Percentiles rank a stretch among this genome's conserved stretches.
Evolutionary conservation across 768 basidiomycete species (phyloP).

Genomic region (Dentipellis fragilis): DNA sequence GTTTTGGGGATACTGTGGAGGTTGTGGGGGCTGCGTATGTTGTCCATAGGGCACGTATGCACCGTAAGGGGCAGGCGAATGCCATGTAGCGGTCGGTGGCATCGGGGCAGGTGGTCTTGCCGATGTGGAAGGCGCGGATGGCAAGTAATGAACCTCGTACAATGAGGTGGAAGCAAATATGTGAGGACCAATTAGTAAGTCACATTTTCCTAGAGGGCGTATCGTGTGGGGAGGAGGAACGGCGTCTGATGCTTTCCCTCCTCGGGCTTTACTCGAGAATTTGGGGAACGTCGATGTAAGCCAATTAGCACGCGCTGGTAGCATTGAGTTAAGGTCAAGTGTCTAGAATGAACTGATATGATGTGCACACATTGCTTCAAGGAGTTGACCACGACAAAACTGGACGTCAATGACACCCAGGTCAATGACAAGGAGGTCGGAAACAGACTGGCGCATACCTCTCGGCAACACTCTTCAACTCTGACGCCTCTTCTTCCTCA

Average conservation of each 20-base stretch:
- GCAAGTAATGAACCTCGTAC: slow-evolving; percentile 65
- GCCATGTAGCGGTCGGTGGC: slow-evolving; percentile 14
- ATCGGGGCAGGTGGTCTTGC: slow-evolving; percentile 16
- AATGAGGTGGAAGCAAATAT: slow-evolving; percentile 56
- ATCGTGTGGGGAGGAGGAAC: slow-evolving; percentile 58
- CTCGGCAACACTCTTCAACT: slow-evolving; percentile 40
- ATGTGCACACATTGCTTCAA: slow-evolving; percentile 53
- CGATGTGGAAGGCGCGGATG: slow-evolving; percentile 17
- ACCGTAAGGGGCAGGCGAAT: slow-evolving; percentile 3
- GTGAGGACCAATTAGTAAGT: slow-evolving; percentile 69
- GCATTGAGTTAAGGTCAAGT: slow-evolving; percentile 1
- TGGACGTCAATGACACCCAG: slow-evolving; percentile 15
- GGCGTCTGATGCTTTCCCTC: slow-evolving; percentile 42
- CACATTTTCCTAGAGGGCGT: slow-evolving; percentile 55
- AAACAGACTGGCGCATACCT: slow-evolving; percentile 32
- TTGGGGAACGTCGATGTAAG: slow-evolving; percentile 53
- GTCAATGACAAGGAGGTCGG: slow-evolving; percentile 1
- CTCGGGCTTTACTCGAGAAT: slow-evolving; percentile 58
- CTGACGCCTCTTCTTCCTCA: slow-evolving; percentile 15
- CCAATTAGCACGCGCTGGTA: slow-evolving; percentile 63
- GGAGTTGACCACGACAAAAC: slow-evolving; percentile 55
- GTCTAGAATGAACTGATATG: slow-evolving; percentile 2
- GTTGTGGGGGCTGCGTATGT: neutral
- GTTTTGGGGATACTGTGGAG: neutral
- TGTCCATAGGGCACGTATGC: slow-evolving; percentile 1